A percentile compares a stretch with the other conserved stretches of the same genome.
Conservation (phyloP, 2,329 filamentous ascomycete genomes). For the Fusarium pseudonygamai region DNA sequence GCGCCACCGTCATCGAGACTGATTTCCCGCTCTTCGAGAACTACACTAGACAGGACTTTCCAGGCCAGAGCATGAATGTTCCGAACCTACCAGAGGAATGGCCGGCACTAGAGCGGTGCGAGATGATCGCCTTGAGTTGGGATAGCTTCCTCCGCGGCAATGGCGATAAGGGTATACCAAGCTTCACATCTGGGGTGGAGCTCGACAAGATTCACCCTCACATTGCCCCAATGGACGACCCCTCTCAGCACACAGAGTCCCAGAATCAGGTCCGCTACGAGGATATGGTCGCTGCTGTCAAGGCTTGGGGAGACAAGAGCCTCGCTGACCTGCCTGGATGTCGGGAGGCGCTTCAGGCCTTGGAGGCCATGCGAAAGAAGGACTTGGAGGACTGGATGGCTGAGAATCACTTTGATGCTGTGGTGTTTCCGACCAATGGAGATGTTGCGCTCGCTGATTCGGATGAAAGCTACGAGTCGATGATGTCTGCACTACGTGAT, state of each 20-base stretch:
- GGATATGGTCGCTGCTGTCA: background rate
- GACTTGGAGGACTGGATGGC: background rate
- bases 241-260: background rate
- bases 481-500: slow-evolving; percentile 42
- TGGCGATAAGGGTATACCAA: background rate
- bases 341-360: background rate
- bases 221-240: background rate
- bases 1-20: background rate
- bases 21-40: background rate
- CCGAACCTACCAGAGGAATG: background rate
- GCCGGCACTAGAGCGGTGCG: background rate
- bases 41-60: background rate
- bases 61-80: background rate
- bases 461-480: slow-evolving; percentile 47
- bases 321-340: background rate
- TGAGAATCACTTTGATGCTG: background rate
- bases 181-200: background rate
- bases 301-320: background rate
- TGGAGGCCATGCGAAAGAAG: background rate
- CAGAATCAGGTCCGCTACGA: slow-evolving; percentile 8
- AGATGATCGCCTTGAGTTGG: slow-evolving; percentile 3
- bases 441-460: slow-evolving; percentile 61
- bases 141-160: background rate
- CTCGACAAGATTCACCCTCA: background rate
- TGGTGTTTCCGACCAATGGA: slow-evolving; percentile 53